phyloP scores from a whole-genome alignment of 306 rosid genomes.

The Cicer chorassanicum region DNA sequence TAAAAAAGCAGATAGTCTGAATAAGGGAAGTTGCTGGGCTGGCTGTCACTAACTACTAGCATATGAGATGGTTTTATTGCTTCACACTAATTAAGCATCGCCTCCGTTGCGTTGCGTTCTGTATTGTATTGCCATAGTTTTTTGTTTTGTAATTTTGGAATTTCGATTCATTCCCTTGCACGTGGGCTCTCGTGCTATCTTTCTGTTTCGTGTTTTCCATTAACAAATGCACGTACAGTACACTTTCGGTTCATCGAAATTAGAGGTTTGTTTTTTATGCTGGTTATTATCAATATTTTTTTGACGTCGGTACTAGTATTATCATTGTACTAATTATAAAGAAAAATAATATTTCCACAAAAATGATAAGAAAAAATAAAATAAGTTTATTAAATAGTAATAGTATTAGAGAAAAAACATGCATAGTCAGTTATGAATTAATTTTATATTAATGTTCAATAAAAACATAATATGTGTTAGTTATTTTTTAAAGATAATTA shows the following conservation, averaged over 20 bases:
- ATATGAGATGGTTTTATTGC: conserved; percentile 37
- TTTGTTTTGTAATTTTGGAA: conserved; percentile 11
- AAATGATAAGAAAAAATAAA: too few relatives aligned
- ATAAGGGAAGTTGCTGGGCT: neutral
- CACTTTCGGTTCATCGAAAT: conserved; percentile 25
- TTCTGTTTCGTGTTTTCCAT: neutral
- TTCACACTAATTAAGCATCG: neutral
- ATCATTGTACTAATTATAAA: too few relatives aligned
- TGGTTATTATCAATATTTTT: neutral
- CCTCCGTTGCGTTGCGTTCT: too few relatives aligned
- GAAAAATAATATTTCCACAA: too few relatives aligned
- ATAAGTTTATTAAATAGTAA: too few relatives aligned
- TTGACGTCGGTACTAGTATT: too few relatives aligned
- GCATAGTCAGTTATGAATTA: too few relatives aligned
- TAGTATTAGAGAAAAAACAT: too few relatives aligned
- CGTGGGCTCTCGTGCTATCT: conserved; percentile 27
- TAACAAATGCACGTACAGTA: neutral
- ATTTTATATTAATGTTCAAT: too few relatives aligned
- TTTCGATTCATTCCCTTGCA: conserved; percentile 21
- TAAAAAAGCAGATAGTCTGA: neutral
- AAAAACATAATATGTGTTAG: too few relatives aligned
- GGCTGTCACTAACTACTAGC: neutral
- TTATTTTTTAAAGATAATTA: too few relatives aligned
- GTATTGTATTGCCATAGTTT: neutral
- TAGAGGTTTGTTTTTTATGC: conserved; percentile 6